Percentiles rank a stretch among this genome's conserved stretches.
These are phyloP conservation scores for Phytopythium delawarense DNA, from an alignment of 352 stramenopile genomes.

Conservation along the genomic window DNA sequence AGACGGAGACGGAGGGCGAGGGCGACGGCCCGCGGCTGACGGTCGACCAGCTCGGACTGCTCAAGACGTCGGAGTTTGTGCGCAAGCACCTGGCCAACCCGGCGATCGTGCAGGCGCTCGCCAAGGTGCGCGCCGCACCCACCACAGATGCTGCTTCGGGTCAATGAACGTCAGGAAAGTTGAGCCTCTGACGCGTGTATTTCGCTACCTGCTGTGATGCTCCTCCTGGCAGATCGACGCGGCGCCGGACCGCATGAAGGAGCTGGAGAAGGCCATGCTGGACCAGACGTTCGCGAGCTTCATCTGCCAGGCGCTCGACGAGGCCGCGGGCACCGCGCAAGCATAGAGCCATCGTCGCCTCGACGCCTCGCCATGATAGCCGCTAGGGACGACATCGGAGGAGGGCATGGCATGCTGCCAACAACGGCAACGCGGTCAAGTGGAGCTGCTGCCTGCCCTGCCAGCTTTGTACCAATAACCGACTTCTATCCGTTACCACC, in stretches of 20 bases:
- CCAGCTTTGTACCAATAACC: neutral
- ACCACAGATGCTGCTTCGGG: no score
- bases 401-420: neutral
- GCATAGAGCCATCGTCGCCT: neutral
- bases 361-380: neutral
- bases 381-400: neutral
- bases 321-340: slow-evolving; percentile 21
- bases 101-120: slow-evolving; percentile 38
- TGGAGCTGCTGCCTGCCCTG: neutral
- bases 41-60: slow-evolving; percentile 38
- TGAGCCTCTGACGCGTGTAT: no score
- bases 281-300: slow-evolving; percentile 68
- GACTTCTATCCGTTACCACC: neutral
- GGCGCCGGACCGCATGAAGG: slow-evolving; percentile 59
- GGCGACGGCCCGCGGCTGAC: slow-evolving; percentile 47
- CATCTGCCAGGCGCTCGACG: slow-evolving; percentile 72
- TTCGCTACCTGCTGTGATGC: no score
- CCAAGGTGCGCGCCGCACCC: no score
- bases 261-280: slow-evolving; percentile 73
- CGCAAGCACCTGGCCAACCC: slow-evolving; percentile 44
- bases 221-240: slow-evolving; percentile 48
- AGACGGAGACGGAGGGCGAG: slow-evolving; percentile 22
- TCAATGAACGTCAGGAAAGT: no score
- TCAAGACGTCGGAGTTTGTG: slow-evolving; percentile 30
- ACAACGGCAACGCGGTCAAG: neutral